Evolutionary conservation across 805 yeast genomes (phyloP).

Genomic region (Nakazawaea populi): DNA sequence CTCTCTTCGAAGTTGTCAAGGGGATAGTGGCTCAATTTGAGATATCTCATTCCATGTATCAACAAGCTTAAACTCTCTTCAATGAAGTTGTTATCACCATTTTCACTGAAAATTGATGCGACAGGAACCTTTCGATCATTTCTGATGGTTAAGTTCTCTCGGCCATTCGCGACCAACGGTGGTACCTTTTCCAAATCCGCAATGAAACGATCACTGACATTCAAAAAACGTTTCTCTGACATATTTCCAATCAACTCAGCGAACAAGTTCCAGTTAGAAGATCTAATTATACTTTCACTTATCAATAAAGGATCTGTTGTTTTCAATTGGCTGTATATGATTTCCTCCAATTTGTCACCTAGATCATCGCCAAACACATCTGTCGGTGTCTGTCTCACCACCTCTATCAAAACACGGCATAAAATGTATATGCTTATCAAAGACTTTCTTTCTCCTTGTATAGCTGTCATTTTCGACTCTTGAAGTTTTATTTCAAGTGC

Average conservation of each 20-base stretch:
- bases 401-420: constrained; percentile 88
- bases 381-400: constrained; percentile 81
- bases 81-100: constrained; percentile 26
- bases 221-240: constrained; percentile 77
- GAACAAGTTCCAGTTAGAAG: constrained; percentile 91
- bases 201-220: constrained; percentile 89
- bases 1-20: constrained; percentile 87
- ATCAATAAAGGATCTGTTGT: constrained; percentile 76
- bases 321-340: constrained; percentile 82
- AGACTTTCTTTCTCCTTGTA: constrained; percentile 82
- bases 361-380: constrained; percentile 71
- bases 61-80: constrained; percentile 63
- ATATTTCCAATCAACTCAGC: constrained; percentile 86
- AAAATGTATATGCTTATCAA: constrained; percentile 81
- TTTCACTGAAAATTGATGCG: constrained; percentile 16
- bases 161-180: constrained; percentile 30
- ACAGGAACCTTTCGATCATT: neutral
- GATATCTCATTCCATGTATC: constrained; percentile 87
- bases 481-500: constrained; percentile 21
- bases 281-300: constrained; percentile 65
- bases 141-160: neutral
- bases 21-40: constrained; percentile 76
- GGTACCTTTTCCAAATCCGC: constrained; percentile 88
- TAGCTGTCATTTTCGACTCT: constrained; percentile 57
- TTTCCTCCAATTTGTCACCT: constrained; percentile 82